phyloP scores from a whole-genome alignment of 2,329 filamentous ascomycete genomes.

The Sclerotinia spermophila region DNA sequence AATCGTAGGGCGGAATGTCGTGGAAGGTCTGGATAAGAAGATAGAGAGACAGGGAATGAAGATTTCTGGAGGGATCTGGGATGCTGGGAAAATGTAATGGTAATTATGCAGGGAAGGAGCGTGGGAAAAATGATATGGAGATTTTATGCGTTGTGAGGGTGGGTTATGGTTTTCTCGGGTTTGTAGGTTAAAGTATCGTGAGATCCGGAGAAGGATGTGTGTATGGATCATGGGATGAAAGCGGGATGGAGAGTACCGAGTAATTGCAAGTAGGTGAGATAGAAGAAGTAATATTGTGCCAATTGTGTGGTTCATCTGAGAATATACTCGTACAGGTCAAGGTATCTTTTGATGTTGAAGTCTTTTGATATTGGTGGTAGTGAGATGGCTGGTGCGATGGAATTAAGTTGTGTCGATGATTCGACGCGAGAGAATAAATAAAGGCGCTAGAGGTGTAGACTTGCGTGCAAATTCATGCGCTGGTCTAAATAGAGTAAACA shows the following conservation, averaged over 20 bases:
- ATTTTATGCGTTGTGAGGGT: slow-evolving; percentile 1
- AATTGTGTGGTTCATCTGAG: background rate
- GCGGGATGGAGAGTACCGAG: background rate
- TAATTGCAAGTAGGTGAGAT: background rate
- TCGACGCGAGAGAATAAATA: background rate
- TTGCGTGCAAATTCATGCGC: background rate
- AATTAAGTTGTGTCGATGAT: background rate
- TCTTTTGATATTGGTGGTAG: background rate
- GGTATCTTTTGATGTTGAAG: background rate
- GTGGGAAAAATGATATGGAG: background rate
- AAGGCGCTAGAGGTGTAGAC: background rate
- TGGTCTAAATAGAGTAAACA: background rate
- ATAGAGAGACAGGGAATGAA: background rate
- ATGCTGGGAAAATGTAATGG: background rate
- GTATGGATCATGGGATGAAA: background rate
- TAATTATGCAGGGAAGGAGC: background rate
- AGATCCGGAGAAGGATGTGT: background rate
- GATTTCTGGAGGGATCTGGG: background rate
- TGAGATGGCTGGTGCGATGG: background rate
- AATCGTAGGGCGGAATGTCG: background rate
- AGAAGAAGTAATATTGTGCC: background rate
- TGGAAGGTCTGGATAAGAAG: background rate
- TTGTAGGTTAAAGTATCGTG: background rate
- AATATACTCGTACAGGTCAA: background rate
- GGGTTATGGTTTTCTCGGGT: background rate